Conservation (phyloP, 2,329 filamentous ascomycete genomes). For the Lecanicillium sp. region DNA sequence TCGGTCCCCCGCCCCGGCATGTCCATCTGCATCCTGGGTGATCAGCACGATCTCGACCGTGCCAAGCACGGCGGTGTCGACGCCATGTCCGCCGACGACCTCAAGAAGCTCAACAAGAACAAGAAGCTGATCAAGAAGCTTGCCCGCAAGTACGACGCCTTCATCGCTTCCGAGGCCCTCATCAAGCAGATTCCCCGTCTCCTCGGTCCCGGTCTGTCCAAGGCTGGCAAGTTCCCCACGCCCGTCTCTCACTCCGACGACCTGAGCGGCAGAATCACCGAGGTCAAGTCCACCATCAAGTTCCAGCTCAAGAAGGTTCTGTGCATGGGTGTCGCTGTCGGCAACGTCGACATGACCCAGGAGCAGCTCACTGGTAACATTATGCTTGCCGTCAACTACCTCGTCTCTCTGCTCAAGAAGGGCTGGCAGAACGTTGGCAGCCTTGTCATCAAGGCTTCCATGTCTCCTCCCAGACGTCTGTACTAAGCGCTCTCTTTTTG, state of each 20-base stretch:
- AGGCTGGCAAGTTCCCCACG: slow-evolving; percentile 99
- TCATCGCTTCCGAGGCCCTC: slow-evolving; percentile 90
- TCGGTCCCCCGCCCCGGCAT: slow-evolving; percentile 85
- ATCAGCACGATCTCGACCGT: slow-evolving; percentile 97
- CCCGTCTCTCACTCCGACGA: slow-evolving; percentile 96
- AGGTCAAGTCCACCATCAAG: slow-evolving; percentile 99
- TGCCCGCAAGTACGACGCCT: slow-evolving; percentile 99
- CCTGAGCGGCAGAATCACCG: slow-evolving; percentile 88
- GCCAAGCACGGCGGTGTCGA: slow-evolving; percentile 98
- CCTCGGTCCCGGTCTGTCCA: slow-evolving; percentile 94
- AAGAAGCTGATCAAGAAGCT: slow-evolving; percentile 99
- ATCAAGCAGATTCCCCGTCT: slow-evolving; percentile 99
- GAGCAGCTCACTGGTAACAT: slow-evolving; percentile 97
- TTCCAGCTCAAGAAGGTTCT: slow-evolving; percentile 99
- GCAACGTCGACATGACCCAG: slow-evolving; percentile 94
- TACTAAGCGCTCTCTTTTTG: slow-evolving; percentile 64
- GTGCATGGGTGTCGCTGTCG: slow-evolving; percentile 98
- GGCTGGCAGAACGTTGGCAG: slow-evolving; percentile 99
- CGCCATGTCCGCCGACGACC: slow-evolving; percentile 95
- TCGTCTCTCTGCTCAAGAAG: slow-evolving; percentile 99
- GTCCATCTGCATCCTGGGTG: slow-evolving; percentile 69
- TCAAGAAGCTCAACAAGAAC: slow-evolving; percentile 99
- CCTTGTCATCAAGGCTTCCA: slow-evolving; percentile 99
- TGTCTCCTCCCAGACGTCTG: slow-evolving; percentile 96
- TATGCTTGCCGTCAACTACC: slow-evolving; percentile 99